Evolutionary conservation across 2,329 filamentous ascomycete species (phyloP).

Genomic region (Alternaria infectoria): DNA sequence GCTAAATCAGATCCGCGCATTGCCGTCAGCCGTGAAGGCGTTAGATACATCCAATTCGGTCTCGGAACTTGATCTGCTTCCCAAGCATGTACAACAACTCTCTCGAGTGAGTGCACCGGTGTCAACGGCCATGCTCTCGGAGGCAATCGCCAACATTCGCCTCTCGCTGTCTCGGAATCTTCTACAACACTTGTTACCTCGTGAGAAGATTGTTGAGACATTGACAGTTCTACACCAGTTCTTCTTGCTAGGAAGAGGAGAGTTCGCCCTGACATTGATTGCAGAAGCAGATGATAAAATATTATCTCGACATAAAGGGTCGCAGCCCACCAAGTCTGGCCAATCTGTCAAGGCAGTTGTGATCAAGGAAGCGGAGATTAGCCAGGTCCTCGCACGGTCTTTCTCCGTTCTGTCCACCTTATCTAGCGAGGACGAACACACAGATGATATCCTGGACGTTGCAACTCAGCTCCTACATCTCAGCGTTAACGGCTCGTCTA

Average conservation of each 20-base stretch:
- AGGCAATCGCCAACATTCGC: slow-evolving; percentile 76
- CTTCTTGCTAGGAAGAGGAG: slow-evolving; percentile 84
- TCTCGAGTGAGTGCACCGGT: slow-evolving; percentile 75
- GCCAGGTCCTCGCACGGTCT: slow-evolving; percentile 74
- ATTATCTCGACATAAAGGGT: slow-evolving; percentile 68
- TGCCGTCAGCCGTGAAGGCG: slow-evolving; percentile 38
- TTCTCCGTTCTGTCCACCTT: slow-evolving; percentile 82
- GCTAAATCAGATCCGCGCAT: slow-evolving; percentile 75
- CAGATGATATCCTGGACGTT: slow-evolving; percentile 78
- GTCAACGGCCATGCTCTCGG: slow-evolving; percentile 71
- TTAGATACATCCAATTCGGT: slow-evolving; percentile 33
- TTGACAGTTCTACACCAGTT: slow-evolving; percentile 82
- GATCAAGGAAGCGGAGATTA: slow-evolving; percentile 87
- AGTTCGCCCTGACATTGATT: slow-evolving; percentile 88
- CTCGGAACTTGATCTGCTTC: slow-evolving; percentile 65
- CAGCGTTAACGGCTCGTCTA: slow-evolving; percentile 59
- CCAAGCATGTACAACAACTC: slow-evolving; percentile 72
- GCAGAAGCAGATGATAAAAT: slow-evolving; percentile 83
- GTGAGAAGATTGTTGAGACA: slow-evolving; percentile 76
- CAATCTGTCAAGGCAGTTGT: slow-evolving; percentile 67
- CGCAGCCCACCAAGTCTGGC: slow-evolving; percentile 47
- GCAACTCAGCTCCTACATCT: slow-evolving; percentile 79
- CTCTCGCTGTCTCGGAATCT: slow-evolving; percentile 83
- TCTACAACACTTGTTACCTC: slow-evolving; percentile 79
- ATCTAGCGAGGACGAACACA: slow-evolving; percentile 76